Evolutionary conservation across 495 filamentous ascomycete species (phyloP).

Genomic region (Tuber umbilicatum): DNA sequence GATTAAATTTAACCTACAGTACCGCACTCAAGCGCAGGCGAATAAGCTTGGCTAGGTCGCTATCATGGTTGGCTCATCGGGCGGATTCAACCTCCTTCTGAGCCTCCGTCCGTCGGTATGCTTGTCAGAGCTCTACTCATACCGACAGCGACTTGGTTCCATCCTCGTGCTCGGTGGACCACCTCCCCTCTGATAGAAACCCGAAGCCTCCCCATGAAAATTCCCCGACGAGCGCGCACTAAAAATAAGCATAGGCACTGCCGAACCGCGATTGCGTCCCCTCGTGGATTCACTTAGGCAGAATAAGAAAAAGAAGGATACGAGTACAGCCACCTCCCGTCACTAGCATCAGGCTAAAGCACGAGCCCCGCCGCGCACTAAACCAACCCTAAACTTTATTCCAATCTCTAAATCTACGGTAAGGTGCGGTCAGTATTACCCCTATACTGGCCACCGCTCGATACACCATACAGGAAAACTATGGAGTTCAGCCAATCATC

Average conservation of each 20-base stretch:
- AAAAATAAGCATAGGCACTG: neutral
- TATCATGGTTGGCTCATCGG: neutral
- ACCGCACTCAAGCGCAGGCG: neutral
- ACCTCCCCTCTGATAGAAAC: neutral
- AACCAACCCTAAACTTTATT: neutral
- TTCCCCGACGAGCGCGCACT: neutral
- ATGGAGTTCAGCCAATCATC: neutral
- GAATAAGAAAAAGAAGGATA: neutral
- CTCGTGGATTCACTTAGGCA: neutral
- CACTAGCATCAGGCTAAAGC: neutral
- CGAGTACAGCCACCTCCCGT: neutral
- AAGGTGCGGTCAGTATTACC: neutral
- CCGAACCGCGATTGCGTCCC: neutral
- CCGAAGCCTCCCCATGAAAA: neutral
- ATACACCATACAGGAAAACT: neutral
- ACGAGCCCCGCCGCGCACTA: neutral
- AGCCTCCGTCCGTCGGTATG: neutral
- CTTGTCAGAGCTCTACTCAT: neutral
- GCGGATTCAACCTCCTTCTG: neutral
- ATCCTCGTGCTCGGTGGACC: neutral
- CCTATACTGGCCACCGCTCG: neutral
- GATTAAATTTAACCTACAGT: neutral
- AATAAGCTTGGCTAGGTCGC: neutral
- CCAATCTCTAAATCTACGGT: neutral
- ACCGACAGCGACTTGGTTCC: neutral